phyloP scores from a whole-genome alignment of 2,329 filamentous ascomycete genomes.

The Ceratocystiopsis brevicomis region DNA sequence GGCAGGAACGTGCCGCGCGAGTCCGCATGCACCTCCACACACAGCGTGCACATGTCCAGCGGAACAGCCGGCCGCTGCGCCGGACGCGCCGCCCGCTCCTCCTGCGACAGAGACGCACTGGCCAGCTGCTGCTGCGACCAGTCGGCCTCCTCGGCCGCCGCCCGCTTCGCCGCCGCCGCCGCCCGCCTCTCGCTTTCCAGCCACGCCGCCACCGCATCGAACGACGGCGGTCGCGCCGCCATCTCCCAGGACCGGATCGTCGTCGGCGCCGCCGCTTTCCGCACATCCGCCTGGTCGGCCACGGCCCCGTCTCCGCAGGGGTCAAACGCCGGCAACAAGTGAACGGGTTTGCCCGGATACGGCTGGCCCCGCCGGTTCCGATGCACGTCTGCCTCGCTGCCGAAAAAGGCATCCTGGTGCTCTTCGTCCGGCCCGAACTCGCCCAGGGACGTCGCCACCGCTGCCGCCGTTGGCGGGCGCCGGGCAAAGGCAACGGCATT shows the following conservation, averaged over 20 bases:
- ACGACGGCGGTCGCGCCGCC: conserved; percentile 48
- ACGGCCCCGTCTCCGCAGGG: background rate
- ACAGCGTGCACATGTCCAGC: conserved; percentile 95
- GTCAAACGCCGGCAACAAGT: background rate
- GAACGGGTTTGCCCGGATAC: background rate
- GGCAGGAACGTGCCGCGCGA: conserved; percentile 64
- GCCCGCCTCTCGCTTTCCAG: conserved; percentile 22
- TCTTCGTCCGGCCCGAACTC: conserved; percentile 38
- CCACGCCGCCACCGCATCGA: conserved; percentile 52
- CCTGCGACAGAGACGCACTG: background rate
- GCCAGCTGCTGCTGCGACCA: background rate
- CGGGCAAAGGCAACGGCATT: background rate
- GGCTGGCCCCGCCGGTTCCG: too few relatives aligned
- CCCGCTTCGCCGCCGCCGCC: conserved; percentile 8
- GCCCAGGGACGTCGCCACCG: conserved; percentile 1
- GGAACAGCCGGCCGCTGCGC: background rate
- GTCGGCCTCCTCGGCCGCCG: background rate
- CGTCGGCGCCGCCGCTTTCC: background rate
- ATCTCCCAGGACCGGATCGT: conserved; percentile 47
- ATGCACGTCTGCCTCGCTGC: conserved; percentile 67
- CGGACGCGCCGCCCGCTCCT: background rate
- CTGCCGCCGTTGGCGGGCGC: background rate
- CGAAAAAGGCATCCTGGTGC: conserved; percentile 75
- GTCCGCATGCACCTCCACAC: conserved; percentile 80
- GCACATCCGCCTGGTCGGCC: background rate